Evolutionary conservation across 2,329 filamentous ascomycete species (phyloP), one percentile per base, ranked within the genome.

Genomic region (Penicillium sp.): DNA sequence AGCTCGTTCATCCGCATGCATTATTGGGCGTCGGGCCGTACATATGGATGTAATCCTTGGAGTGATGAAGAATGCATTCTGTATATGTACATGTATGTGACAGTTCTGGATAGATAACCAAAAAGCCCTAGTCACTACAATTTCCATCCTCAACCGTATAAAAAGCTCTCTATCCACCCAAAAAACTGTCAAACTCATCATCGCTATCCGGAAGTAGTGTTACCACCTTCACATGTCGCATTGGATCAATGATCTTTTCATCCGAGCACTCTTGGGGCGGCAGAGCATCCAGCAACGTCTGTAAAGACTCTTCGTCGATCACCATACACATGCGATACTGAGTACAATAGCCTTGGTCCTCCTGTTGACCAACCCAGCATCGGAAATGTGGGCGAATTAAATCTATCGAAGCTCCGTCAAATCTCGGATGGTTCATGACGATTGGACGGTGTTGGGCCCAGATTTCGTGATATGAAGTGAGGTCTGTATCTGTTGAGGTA

Each of bases 311-410:
- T 29, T 54, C 44, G 4, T 54, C 44, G 11, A 54, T 22, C 45
- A 54, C 22, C 44, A 54, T 49, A 8, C 44, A 54, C 44, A 42
- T 43, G 9, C 18, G 45, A 43, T 54, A 54, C 11, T 20, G 35
- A 24, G 29, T 49, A 13, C 26, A 49, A 5, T 18, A n/a, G 20
- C 44, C 44, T n/a, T 32, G 26, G 18, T 50, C 18, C 24, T 54
- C 44, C 10, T 24, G 29, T 3, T 3, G 2, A 29, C 20, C 20
- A 18, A 42, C 18, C 52, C 37, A 54, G 14, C 13, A 29, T 14
- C 4, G 10, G 11, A 39, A 50, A 22, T 50, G 47, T 16, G n/a
- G 4, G 6, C 26, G 47, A 14, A 50, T 22, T 5, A 35, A 50
- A 11, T 50, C 47, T 22, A 39, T 32, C 2, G 47, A 50, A 9